Evolutionary conservation across 2,329 filamentous ascomycete species (phyloP).

Genomic region (Periconia digitata): DNA sequence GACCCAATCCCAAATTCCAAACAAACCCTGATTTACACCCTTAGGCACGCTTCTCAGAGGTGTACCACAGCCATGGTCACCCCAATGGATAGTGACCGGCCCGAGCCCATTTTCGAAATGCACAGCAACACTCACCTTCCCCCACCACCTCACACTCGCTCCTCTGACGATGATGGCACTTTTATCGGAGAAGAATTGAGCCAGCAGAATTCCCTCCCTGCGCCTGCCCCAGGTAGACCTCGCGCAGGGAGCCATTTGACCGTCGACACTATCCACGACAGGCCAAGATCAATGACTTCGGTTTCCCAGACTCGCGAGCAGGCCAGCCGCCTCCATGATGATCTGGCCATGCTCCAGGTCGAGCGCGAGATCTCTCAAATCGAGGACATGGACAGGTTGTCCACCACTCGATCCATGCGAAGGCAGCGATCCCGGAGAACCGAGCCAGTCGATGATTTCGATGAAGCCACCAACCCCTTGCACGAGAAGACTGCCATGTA

Average conservation of each 20-base stretch:
- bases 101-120: slow-evolving; percentile 42
- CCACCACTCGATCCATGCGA: slow-evolving; percentile 49
- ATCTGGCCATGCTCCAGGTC: slow-evolving; percentile 64
- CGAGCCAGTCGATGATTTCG: slow-evolving; percentile 67
- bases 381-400: slow-evolving; percentile 39
- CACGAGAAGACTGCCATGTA: slow-evolving; percentile 68
- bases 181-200: slow-evolving; percentile 40
- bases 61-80: slow-evolving; percentile 32
- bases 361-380: slow-evolving; percentile 60
- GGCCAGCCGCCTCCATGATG: slow-evolving; percentile 64
- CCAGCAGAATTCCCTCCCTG: slow-evolving; percentile 24
- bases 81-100: slow-evolving; percentile 32
- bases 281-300: slow-evolving; percentile 44
- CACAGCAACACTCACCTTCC: slow-evolving; percentile 21
- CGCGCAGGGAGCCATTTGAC: slow-evolving; percentile 49
- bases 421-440: slow-evolving; percentile 56
- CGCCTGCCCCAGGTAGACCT: slow-evolving; percentile 12
- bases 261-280: slow-evolving; percentile 45
- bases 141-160: slow-evolving; percentile 19
- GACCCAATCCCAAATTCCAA: too few relatives aligned
- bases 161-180: slow-evolving; percentile 43
- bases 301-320: slow-evolving; percentile 62
- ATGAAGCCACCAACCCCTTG: slow-evolving; percentile 67
- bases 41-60: too few relatives aligned
- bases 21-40: too few relatives aligned